Conservation (phyloP, 192 early-diverging fungal species). For the Funneliformis geosporum region DNA sequence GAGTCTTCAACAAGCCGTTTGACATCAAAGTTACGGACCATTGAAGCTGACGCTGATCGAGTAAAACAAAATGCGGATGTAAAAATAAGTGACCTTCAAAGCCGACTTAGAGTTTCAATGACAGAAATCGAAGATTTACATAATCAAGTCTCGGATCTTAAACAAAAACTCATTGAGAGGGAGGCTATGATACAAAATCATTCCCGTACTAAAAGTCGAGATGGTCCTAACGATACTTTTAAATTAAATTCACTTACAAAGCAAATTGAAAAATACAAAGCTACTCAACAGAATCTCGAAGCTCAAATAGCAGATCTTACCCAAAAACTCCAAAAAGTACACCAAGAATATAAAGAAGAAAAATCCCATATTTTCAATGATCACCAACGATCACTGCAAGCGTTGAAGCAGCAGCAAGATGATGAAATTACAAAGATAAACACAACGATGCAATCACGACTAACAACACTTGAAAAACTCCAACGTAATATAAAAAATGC, state of each 20-base stretch:
- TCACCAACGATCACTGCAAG: not conserved
- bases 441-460: not conserved
- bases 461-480: not conserved
- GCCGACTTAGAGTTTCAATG: not conserved
- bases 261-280: not conserved
- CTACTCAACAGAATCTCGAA: not conserved
- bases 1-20: not conserved
- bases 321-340: not conserved
- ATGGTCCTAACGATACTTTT: not conserved
- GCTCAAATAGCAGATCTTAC: not conserved
- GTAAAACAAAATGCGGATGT: not conserved
- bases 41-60: not conserved
- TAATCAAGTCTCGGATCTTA: not conserved
- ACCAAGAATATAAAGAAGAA: not conserved
- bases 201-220: not conserved
- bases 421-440: not conserved
- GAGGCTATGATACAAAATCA: not conserved
- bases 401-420: not conserved
- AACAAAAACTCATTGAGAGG: conserved; percentile 14
- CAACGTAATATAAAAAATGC: not conserved
- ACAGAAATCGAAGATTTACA: conserved; percentile 4
- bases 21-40: not conserved
- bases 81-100: not conserved
- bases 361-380: not conserved
- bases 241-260: not conserved